phyloP scores from a whole-genome alignment of 2,329 filamentous ascomycete species.

The Plectosphaerella cucumerina region DNA sequence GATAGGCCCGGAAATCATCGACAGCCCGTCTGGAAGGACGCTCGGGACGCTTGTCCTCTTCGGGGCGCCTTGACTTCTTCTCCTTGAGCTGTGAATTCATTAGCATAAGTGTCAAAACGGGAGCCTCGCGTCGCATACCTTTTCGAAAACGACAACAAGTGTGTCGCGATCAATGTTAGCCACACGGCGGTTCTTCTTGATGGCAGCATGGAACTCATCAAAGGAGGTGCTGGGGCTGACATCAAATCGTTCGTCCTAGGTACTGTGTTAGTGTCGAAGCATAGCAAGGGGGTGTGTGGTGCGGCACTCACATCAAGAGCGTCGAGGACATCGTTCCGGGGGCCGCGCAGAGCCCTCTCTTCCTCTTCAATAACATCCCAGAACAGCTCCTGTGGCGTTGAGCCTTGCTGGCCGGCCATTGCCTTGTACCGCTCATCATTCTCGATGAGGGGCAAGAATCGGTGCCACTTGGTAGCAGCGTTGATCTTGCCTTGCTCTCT shows the following conservation, averaged over 20 bases:
- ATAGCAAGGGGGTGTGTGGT: neutral
- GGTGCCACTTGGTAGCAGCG: constrained; percentile 85
- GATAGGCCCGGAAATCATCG: constrained; percentile 77
- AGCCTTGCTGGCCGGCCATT: constrained; percentile 81
- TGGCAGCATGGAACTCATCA: constrained; percentile 78
- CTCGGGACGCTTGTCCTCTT: constrained; percentile 82
- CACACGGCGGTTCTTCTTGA: constrained; percentile 84
- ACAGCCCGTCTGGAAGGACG: constrained; percentile 80
- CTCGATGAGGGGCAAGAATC: constrained; percentile 70
- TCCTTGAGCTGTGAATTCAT: constrained; percentile 63
- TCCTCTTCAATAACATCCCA: constrained; percentile 96
- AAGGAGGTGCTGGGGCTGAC: constrained; percentile 81
- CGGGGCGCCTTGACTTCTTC: constrained; percentile 75
- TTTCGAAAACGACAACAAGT: constrained; percentile 77
- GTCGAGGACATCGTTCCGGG: constrained; percentile 79
- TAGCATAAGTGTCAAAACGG: neutral
- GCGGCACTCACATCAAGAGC: constrained; percentile 82
- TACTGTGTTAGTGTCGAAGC: neutral
- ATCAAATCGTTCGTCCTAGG: constrained; percentile 84
- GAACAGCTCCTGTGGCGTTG: constrained; percentile 85
- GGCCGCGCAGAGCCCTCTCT: constrained; percentile 77
- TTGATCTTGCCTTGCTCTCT: constrained; percentile 76
- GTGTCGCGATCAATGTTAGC: constrained; percentile 80
- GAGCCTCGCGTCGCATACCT: constrained; percentile 44
- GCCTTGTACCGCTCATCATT: constrained; percentile 78